Evolutionary conservation across 2,329 filamentous ascomycete species (phyloP), one percentile per base, ranked within the genome.

Genomic region (Colletotrichum limetticola): DNA sequence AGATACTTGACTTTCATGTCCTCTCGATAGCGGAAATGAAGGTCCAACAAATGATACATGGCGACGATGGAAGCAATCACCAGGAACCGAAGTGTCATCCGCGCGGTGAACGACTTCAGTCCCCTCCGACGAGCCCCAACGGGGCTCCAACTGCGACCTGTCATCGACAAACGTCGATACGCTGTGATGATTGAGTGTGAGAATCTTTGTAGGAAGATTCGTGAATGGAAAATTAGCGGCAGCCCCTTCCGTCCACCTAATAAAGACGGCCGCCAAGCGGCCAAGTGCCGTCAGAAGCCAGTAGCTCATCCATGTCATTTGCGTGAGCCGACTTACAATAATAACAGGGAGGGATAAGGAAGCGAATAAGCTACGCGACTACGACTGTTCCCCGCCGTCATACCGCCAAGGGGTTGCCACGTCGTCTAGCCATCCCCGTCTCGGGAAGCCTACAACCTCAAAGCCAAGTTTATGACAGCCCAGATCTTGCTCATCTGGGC

Each of bases 1-100:
- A 65, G 53, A 35, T 75, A 75, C 52, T 75, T 75, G 65, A 55
- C 49, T n/a, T 58, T 66, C 59, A 75, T 61, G 11, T 62, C 59
- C 11, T 66, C 58, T 16, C 74, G 65, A 6, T 74, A 75, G 3
- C 46, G 69, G 5, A 73, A 16, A 24, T 75, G 69, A 4, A 75
- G 49, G 32, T 68, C 69, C 11, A 69, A 8, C 22, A 72, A 59
- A 26, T 75, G 74, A 26, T 65, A 70, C 8, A 52, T 55, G 22
- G 28, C 64, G 35, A 74, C 55, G 22, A 74, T 14, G 37, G 66
- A 60, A 9, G 58, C 52, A 35, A 74, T 35, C 16, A 52, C 66
- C 2, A 75, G 28, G 19, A 70, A 12, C n/a, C 66, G 68, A 9
- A 73, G 14, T 19, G 42, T 49, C 35, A 73, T 28, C 28, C 74